These are phyloP conservation scores for Phaffia tasmanica DNA, from an alignment of 768 basidiomycete genomes.

Conservation along the genomic window DNA sequence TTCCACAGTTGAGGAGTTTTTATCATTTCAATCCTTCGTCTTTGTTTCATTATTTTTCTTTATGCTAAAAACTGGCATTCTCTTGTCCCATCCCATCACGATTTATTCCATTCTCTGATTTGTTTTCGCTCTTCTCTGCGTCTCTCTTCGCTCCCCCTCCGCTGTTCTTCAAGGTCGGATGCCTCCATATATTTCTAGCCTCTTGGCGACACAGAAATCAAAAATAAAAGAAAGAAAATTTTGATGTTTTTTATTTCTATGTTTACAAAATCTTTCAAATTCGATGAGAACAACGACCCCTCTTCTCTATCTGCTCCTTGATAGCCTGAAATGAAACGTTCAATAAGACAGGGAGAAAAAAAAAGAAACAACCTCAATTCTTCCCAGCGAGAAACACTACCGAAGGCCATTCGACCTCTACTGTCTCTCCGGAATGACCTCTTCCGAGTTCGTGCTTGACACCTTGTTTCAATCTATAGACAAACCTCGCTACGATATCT, in stretches of 20 bases:
- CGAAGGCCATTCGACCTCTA: slow-evolving; percentile 43
- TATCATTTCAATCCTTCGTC: too few relatives aligned
- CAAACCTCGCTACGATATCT: slow-evolving; percentile 56
- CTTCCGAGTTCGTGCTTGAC: not conserved
- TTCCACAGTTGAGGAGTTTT: not conserved
- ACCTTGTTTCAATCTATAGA: slow-evolving; percentile 40
- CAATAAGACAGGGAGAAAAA: too few relatives aligned
- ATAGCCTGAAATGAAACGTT: too few relatives aligned
- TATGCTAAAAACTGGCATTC: not conserved
- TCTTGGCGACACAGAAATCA: too few relatives aligned
- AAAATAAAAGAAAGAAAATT: too few relatives aligned
- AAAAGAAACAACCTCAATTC: not conserved
- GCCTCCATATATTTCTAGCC: too few relatives aligned
- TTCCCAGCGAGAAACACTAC: slow-evolving; percentile 31
- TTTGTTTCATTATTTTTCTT: not conserved
- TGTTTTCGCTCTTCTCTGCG: too few relatives aligned
- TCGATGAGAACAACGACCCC: too few relatives aligned
- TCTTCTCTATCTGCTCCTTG: too few relatives aligned
- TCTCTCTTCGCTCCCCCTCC: not conserved
- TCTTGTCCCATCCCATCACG: not conserved
- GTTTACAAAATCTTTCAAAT: too few relatives aligned
- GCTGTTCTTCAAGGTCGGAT: not conserved
- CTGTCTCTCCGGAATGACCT: slow-evolving; percentile 28
- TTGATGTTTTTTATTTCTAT: too few relatives aligned
- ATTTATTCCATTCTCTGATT: not conserved